Evolutionary conservation across 345 rosid genomes (phyloP).

Genomic region (Euphorbia peplus): DNA sequence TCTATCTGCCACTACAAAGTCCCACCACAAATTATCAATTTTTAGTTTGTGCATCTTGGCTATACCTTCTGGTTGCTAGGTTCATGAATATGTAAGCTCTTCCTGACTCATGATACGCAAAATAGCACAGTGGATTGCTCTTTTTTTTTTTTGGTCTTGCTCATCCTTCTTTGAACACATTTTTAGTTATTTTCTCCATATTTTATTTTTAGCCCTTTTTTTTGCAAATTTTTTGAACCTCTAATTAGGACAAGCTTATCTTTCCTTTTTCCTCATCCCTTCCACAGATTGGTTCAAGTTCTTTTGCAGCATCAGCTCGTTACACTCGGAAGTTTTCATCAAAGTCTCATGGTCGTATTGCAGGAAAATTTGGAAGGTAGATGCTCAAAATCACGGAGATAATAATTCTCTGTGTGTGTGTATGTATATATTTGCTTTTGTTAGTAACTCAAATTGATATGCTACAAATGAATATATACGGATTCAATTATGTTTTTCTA

Average conservation of each 20-base stretch:
- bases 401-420: background rate
- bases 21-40: too few relatives aligned
- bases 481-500: background rate
- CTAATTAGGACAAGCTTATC: background rate
- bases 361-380: slow-evolving; percentile 80
- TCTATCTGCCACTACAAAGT: background rate
- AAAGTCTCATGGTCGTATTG: slow-evolving; percentile 81
- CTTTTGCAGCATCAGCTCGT: slow-evolving; percentile 73
- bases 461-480: background rate
- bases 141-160: background rate
- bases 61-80: background rate
- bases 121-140: background rate
- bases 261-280: background rate
- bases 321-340: slow-evolving; percentile 69
- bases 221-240: background rate
- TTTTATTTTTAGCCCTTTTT: background rate
- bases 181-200: background rate
- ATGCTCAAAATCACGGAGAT: slow-evolving; percentile 9
- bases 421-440: too few relatives aligned
- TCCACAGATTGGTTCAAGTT: slow-evolving; percentile 67
- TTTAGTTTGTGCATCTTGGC: background rate
- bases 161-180: background rate
- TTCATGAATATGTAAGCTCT: background rate
- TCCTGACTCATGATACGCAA: background rate
- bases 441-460: slow-evolving; percentile 5